Percentiles rank a stretch among this genome's conserved stretches.
Conservation (phyloP, 1,284 basidiomycete species). For the Fomes fomentarius region DNA sequence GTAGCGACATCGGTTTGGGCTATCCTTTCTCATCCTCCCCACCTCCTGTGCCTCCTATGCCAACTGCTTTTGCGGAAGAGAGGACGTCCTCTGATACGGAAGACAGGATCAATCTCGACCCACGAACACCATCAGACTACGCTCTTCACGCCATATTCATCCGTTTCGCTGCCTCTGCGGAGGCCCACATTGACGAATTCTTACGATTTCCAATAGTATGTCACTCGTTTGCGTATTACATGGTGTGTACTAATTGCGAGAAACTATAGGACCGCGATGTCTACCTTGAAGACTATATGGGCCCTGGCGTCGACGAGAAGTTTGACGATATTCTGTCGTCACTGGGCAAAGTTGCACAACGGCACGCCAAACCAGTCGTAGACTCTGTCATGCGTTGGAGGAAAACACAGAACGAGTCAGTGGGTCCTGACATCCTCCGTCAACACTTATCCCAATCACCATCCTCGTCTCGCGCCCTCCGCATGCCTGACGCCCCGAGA, state of each 20-base stretch:
- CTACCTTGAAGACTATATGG: slow-evolving; percentile 67
- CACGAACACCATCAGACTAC: slow-evolving; percentile 83
- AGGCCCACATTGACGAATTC: slow-evolving; percentile 77
- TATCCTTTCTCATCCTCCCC: slow-evolving; percentile 56
- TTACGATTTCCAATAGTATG: slow-evolving; percentile 71
- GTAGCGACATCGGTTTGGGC: slow-evolving; percentile 56
- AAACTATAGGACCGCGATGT: slow-evolving; percentile 66
- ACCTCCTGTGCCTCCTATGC: slow-evolving; percentile 77
- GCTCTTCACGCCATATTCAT: slow-evolving; percentile 87
- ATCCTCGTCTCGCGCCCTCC: slow-evolving; percentile 40
- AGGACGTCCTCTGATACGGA: slow-evolving; percentile 55
- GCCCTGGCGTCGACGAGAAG: slow-evolving; percentile 69
- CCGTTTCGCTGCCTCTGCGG: slow-evolving; percentile 78
- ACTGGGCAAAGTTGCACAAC: slow-evolving; percentile 85
- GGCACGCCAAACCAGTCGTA: slow-evolving; percentile 83
- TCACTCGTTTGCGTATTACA: slow-evolving; percentile 12
- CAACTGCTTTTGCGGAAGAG: slow-evolving; percentile 61
- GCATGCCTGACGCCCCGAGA: slow-evolving; percentile 56
- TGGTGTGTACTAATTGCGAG: slow-evolving; percentile 2
- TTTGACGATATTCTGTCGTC: slow-evolving; percentile 85
- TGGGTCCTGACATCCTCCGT: slow-evolving; percentile 55
- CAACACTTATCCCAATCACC: slow-evolving; percentile 53
- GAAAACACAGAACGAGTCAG: slow-evolving; percentile 71
- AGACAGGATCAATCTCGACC: slow-evolving; percentile 67
- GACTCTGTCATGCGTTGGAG: slow-evolving; percentile 91